These are phyloP conservation scores for Cytospora schulzeri DNA, from an alignment of 2,329 filamentous ascomycete species.

Conservation along the genomic window DNA sequence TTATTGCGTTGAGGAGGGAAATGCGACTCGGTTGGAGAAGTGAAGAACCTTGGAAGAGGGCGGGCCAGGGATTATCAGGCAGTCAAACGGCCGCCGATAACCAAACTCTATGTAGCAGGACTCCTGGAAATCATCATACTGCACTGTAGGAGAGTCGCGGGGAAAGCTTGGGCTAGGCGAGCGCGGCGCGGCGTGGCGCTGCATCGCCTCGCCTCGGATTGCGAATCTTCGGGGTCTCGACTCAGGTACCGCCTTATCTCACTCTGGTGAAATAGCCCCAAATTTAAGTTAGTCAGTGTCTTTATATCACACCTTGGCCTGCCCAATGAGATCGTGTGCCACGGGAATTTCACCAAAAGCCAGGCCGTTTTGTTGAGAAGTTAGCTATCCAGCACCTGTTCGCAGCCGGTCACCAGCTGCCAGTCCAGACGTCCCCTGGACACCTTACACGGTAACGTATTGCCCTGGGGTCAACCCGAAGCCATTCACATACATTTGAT, in stretches of 20 bases:
- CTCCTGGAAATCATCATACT: neutral
- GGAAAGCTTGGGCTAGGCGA: slow-evolving; percentile 4
- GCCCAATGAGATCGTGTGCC: neutral
- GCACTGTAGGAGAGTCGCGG: slow-evolving; percentile 3
- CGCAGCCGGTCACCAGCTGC: slow-evolving; percentile 8
- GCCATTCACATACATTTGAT: neutral
- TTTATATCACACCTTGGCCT: neutral
- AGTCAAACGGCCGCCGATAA: neutral
- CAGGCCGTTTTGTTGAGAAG: slow-evolving; percentile 24
- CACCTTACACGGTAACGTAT: too few relatives aligned
- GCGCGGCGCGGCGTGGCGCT: slow-evolving; percentile 2
- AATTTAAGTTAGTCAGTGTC: neutral
- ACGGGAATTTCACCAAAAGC: slow-evolving; percentile 13
- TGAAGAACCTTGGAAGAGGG: neutral
- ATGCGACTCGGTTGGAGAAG: neutral
- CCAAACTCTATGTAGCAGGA: neutral
- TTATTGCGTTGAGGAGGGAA: slow-evolving; percentile 7
- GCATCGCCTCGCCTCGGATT: slow-evolving; percentile 6
- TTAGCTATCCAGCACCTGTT: slow-evolving; percentile 33
- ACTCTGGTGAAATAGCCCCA: accelerated
- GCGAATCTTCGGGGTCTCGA: slow-evolving; percentile 5
- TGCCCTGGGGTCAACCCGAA: neutral
- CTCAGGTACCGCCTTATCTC: slow-evolving; percentile 8
- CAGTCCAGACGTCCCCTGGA: neutral
- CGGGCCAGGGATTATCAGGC: slow-evolving; percentile 15